Evolutionary conservation across 106 monocot genomes (phyloP), one percentile per base, ranked within the genome.

Genomic region (Acorus gramineus): DNA sequence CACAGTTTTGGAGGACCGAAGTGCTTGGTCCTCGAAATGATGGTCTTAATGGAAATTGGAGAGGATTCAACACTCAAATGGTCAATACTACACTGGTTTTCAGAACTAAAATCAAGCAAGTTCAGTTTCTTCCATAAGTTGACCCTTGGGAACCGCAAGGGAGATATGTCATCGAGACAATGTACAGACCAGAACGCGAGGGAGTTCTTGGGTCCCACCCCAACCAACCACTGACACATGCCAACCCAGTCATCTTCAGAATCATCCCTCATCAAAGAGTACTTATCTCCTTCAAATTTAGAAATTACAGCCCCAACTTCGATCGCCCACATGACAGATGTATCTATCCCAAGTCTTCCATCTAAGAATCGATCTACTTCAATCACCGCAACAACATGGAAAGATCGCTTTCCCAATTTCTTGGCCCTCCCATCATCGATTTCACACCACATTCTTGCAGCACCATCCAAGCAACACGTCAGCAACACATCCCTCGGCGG

Each of bases 361-460:
- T 76, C 79, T 68, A 86, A 62, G 66, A 64, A 72, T 7, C 80
- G 79, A 63, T 85, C 86, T 46, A 98, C 65, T 81, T 98, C 98
- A 77, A 98, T 77, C 10, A 84, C 81, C 13, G 98, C 76, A 75
- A 92, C 56, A 28, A 98, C 88, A 67, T 86, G 81, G 72, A 86
- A 98, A 42, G 83, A 73, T 76, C 14, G 69, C 60, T 78, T 85
- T 58, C 50, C 68, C 4, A 44, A 50, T 68, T 79, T 85, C 62
- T 62, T 88, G 59, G 53, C 44, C 60, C 65, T 81, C 10, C 68
- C 68, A 76, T 61, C 61, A 46, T 85, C 85, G 76, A 85, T 62
- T 74, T 98, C 85, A 78, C 92, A 79, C 98, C 98, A 98, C 14
- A 98, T 59, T 83, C 98, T 81, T 44, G 86, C 83, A 46, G 85